Evolutionary conservation across 2,329 filamentous ascomycete species (phyloP).

Genomic region (Ambrosiella xylebori): DNA sequence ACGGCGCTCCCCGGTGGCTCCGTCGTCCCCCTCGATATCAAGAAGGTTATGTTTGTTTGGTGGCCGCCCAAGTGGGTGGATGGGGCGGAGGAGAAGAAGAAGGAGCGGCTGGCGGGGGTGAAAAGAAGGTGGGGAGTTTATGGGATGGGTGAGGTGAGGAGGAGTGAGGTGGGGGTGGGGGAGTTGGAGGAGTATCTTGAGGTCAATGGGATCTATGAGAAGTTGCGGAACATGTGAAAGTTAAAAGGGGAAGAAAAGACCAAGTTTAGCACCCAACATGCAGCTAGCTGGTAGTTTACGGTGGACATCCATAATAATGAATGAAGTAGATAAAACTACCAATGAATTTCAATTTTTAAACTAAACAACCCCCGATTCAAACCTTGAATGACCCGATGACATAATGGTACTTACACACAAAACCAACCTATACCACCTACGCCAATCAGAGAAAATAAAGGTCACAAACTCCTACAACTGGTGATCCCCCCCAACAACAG

Average conservation of each 20-base stretch:
- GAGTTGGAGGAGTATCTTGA: background rate
- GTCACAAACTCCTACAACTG: conserved; percentile 19
- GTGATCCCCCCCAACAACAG: conserved; percentile 18
- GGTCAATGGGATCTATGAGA: background rate
- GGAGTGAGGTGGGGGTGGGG: background rate
- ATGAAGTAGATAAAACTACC: too few species aligned
- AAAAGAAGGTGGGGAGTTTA: background rate
- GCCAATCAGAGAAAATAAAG: too few species aligned
- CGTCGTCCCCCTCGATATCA: background rate
- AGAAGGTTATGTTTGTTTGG: background rate
- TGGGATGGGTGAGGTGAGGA: background rate
- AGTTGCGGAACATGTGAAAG: background rate
- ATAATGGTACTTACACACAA: too few species aligned
- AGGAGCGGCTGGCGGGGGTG: background rate
- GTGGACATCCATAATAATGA: too few species aligned
- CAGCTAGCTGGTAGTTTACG: too few species aligned
- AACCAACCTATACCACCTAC: too few species aligned
- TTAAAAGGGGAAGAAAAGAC: background rate
- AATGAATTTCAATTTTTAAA: background rate
- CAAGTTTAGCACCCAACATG: too few species aligned
- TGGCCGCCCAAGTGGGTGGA: background rate
- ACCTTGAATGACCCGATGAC: background rate
- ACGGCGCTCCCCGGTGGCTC: background rate
- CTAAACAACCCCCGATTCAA: background rate
- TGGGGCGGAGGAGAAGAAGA: background rate